phyloP scores from a whole-genome alignment of 371 early-diverging fungal species.

The Zancudomyces culisetae region DNA sequence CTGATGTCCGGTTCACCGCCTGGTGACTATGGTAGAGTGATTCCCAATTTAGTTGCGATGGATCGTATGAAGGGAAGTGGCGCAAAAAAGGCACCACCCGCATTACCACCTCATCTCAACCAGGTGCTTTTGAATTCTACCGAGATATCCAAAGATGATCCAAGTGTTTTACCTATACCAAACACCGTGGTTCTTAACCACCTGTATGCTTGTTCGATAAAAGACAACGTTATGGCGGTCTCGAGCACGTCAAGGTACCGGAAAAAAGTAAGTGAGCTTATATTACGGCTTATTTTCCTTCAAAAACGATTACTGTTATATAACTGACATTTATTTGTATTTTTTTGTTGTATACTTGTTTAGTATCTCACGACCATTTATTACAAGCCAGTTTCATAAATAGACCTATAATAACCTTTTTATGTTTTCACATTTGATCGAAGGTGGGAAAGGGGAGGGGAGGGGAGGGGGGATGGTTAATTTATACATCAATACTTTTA shows the following conservation, averaged over 20 bases:
- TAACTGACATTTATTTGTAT: slow-evolving; percentile 2
- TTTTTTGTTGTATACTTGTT: slow-evolving; percentile 15
- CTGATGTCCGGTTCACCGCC: slow-evolving; percentile 30
- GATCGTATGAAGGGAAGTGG: slow-evolving; percentile 5
- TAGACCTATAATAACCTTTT: too few relatives aligned
- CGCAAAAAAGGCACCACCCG: slow-evolving; percentile 46
- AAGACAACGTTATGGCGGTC: slow-evolving; percentile 90
- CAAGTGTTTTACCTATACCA: slow-evolving; percentile 62
- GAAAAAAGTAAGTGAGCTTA: slow-evolving; percentile 38
- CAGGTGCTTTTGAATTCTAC: slow-evolving; percentile 62
- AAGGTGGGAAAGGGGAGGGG: too few relatives aligned
- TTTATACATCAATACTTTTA: too few relatives aligned
- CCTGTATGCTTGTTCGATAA: slow-evolving; percentile 84
- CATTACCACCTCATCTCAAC: slow-evolving; percentile 79
- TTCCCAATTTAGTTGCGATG: slow-evolving; percentile 30
- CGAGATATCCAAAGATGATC: slow-evolving; percentile 41
- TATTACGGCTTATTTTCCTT: not conserved
- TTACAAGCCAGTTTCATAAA: slow-evolving; percentile 41
- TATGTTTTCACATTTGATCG: too few relatives aligned
- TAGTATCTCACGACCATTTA: slow-evolving; percentile 59
- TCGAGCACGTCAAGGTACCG: slow-evolving; percentile 68
- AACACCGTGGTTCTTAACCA: slow-evolving; percentile 89
- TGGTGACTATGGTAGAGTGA: slow-evolving; percentile 38
- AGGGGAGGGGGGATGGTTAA: too few relatives aligned
- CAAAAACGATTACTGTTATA: not conserved